Evolutionary conservation across 2,329 filamentous ascomycete species (phyloP).

Genomic region (Fusarium bulbicola): DNA sequence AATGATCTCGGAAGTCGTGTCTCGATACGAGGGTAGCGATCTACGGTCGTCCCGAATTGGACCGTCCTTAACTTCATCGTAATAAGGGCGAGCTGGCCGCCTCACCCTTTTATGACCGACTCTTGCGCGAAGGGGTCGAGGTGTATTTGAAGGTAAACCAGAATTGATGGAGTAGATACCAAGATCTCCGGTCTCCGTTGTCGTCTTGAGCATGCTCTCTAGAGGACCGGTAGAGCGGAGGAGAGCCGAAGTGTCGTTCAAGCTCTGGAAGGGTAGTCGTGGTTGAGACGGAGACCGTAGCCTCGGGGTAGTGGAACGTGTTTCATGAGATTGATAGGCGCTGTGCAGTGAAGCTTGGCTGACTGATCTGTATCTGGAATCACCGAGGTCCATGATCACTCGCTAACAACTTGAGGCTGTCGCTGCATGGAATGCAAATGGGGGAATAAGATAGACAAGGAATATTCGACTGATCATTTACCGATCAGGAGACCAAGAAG

Average conservation of each 20-base stretch:
- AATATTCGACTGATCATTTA: constrained; percentile 35
- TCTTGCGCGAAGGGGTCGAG: constrained; percentile 43
- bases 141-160: constrained; percentile 44
- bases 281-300: constrained; percentile 39
- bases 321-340: constrained; percentile 44
- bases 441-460: constrained; percentile 25
- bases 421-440: constrained; percentile 1
- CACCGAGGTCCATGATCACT: constrained; percentile 44
- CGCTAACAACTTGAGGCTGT: constrained; percentile 14
- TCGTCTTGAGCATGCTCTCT: constrained; percentile 73
- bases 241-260: constrained; percentile 55
- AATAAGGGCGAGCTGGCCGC: constrained; percentile 41
- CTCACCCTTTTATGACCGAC: constrained; percentile 44
- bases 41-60: constrained; percentile 53
- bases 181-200: constrained; percentile 72
- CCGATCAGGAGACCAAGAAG: constrained; percentile 31
- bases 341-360: constrained; percentile 53
- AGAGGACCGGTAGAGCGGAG: constrained; percentile 62
- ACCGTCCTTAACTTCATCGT: constrained; percentile 46
- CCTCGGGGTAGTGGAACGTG: constrained; percentile 21
- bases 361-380: constrained; percentile 46
- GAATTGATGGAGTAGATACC: constrained; percentile 65
- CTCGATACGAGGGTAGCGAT: constrained; percentile 59
- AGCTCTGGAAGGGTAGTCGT: constrained; percentile 53
- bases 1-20: constrained; percentile 63